Evolutionary conservation across 768 basidiomycete genomes (phyloP), one percentile per base, ranked within the genome.

Genomic region (Termitomyces sp.): DNA sequence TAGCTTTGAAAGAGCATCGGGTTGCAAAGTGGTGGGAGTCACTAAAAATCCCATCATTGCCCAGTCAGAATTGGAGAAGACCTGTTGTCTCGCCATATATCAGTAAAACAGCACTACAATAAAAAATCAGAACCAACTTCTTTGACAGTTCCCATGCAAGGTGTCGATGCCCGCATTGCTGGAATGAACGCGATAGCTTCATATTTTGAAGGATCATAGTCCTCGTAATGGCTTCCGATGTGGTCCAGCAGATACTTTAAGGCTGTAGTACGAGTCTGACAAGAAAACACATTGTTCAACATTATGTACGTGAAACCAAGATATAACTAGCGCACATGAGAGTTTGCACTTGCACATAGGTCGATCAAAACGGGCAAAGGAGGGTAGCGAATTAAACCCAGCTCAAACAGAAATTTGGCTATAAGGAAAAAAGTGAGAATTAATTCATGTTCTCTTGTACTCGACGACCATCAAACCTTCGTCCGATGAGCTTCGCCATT

Each of bases 221-320:
- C 75, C 1, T 73, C 68, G 68, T 91, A 96, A 59, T 82, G 82
- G 0, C 76, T 78, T 8, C 77, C 70, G 34, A 88, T 78, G 67
- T 96, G 89, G 55, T 92, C 87, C 49, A 96, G 73, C 37, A 98
- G 80, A 74, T 96, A 98, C 59, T 86, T 86, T 58, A 98, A 77
- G 0, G 94, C 94, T 10, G 76, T 72, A 5, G 76, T 67, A n/a
- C 85, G 84, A 42, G 83, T 71, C 67, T 80, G 29, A 37, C 3
- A 54, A 17, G 43, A 57, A 47, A 37, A 17, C 10, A 8, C 4
- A 55, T 38, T 17, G 50, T 52, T 48, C 55, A 43, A 43, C 3
- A 12, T 36, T 15, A 45, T 52, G 25, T 25, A 14, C 9, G 17
- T 36, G 56, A 36, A 31, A 12, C 40, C 17, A 15, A 11, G 36